phyloP scores from a whole-genome alignment of 495 filamentous ascomycete species.

The Hamigera avellanea region DNA sequence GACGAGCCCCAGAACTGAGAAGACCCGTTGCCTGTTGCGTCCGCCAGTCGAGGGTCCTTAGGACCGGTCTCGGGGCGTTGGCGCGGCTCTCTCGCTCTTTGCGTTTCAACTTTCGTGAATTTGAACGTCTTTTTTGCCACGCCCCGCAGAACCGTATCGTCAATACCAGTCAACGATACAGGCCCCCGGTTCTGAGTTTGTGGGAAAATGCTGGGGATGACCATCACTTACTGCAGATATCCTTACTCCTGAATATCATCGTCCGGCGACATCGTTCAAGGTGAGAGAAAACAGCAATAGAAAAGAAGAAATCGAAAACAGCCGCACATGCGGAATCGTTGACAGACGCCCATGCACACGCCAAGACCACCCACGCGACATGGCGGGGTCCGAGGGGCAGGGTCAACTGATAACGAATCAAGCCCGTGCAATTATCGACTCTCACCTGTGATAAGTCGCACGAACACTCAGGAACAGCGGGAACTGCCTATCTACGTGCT shows the following conservation, averaged over 20 bases:
- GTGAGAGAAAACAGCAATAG: too few relatives aligned
- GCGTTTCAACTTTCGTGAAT: conserved; percentile 11
- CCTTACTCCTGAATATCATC: too few relatives aligned
- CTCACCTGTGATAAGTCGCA: conserved; percentile 4
- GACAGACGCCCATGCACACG: neutral
- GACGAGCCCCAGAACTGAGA: conserved; percentile 4
- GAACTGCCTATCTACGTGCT: too few relatives aligned
- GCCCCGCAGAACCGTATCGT: neutral
- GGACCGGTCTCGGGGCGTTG: conserved; percentile 25
- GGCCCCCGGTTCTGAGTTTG: too few relatives aligned
- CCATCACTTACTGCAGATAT: too few relatives aligned
- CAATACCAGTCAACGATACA: neutral
- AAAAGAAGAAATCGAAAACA: too few relatives aligned
- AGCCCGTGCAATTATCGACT: conserved; percentile 4
- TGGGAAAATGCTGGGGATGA: too few relatives aligned
- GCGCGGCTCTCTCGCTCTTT: conserved; percentile 10
- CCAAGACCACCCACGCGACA: conserved; percentile 1
- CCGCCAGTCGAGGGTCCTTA: too few relatives aligned
- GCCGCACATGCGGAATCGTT: too few relatives aligned
- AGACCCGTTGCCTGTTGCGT: conserved; percentile 1
- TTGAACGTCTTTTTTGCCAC: conserved; percentile 7
- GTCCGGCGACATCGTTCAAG: too few relatives aligned
- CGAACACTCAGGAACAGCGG: conserved; percentile 2
- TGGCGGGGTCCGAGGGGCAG: conserved; percentile 1
- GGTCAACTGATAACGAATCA: conserved; percentile 10